These are phyloP conservation scores for Melaleuca alternifolia DNA, from an alignment of 345 rosid genomes.

Conservation along the genomic window DNA sequence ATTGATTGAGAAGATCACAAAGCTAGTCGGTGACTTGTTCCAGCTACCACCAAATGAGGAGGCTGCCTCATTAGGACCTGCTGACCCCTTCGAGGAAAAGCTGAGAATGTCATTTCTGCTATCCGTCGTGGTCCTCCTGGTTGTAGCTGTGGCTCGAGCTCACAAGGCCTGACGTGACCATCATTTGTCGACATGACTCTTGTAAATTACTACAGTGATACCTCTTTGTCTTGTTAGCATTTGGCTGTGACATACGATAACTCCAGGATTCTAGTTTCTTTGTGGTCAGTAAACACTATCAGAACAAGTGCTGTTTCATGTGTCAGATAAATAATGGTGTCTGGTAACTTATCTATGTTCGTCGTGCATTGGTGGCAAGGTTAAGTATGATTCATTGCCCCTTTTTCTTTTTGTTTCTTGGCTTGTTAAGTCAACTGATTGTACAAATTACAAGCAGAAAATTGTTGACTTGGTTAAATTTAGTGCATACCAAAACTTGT, in stretches of 20 bases:
- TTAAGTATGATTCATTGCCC: background rate
- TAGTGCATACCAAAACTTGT: background rate
- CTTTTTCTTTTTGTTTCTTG: background rate
- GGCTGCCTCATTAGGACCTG: conserved; percentile 11
- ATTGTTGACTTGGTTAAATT: background rate
- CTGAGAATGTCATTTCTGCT: conserved; percentile 62
- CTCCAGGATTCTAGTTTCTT: background rate
- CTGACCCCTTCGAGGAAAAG: conserved; percentile 39
- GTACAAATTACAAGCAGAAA: background rate
- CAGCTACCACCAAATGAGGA: conserved; percentile 18
- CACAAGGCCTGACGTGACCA: conserved; percentile 33
- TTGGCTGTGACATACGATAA: background rate
- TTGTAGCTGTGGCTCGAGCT: conserved; percentile 59
- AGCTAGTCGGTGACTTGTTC: conserved; percentile 37
- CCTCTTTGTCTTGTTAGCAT: background rate
- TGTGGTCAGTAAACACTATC: background rate
- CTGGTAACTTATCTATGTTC: background rate
- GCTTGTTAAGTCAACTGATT: background rate
- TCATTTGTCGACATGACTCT: conserved; percentile 49
- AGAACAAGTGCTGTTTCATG: background rate
- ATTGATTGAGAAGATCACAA: conserved; percentile 37
- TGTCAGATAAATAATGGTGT: background rate
- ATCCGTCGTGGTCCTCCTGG: conserved; percentile 52
- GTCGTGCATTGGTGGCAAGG: background rate
- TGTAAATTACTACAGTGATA: background rate